A percentile compares a stretch with the other conserved stretches of the same genome.
These are phyloP conservation scores for Flaveria ramosissima DNA, from an alignment of 129 eudicot genomes.

Conservation along the genomic window DNA sequence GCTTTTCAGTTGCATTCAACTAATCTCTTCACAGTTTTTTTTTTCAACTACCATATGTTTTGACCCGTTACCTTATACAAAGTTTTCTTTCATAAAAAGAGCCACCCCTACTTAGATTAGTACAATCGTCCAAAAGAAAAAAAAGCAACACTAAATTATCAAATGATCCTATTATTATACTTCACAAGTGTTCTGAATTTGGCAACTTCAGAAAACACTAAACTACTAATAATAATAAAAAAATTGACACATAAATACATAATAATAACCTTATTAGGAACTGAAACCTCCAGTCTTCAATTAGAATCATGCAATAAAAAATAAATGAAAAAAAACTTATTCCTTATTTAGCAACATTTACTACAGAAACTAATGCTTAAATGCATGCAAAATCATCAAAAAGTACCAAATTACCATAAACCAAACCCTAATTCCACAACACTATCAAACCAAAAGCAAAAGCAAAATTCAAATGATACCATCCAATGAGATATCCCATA, in stretches of 20 bases:
- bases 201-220: too few relatives aligned
- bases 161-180: too few relatives aligned
- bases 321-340: background rate
- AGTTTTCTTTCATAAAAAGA: too few relatives aligned
- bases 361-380: background rate
- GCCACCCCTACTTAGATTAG: too few relatives aligned
- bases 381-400: constrained; percentile 11
- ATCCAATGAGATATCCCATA: constrained; percentile 92
- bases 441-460: background rate
- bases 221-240: too few relatives aligned
- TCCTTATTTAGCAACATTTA: background rate
- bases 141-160: too few relatives aligned
- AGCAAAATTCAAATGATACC: constrained; percentile 35
- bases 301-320: constrained; percentile 13
- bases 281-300: background rate
- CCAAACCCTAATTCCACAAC: constrained; percentile 6
- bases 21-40: too few relatives aligned
- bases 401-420: background rate
- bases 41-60: too few relatives aligned
- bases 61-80: too few relatives aligned
- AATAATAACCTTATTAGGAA: background rate
- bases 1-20: too few relatives aligned
- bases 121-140: too few relatives aligned
- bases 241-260: background rate
- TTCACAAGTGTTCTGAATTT: too few relatives aligned